A percentile compares a stretch with the other conserved stretches of the same genome.
Conservation (phyloP, 2,329 filamentous ascomycete genomes). For the Neurospora sp. region DNA sequence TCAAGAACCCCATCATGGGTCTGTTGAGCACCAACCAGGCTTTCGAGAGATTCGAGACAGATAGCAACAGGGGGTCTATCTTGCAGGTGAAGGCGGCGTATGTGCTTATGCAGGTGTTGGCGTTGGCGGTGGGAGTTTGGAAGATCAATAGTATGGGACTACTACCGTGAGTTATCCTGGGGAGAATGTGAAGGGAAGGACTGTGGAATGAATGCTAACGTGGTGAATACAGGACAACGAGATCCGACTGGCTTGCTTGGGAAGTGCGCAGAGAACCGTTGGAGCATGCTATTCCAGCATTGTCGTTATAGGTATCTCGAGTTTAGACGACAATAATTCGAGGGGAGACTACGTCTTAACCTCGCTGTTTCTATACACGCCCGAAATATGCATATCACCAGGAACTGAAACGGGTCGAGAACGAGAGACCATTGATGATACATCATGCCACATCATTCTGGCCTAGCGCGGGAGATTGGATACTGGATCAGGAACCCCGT, state of each 20-base stretch:
- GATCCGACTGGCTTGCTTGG: constrained; percentile 97
- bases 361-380: not conserved
- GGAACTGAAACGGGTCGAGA: not conserved
- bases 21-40: constrained; percentile 73
- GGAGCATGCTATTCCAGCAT: constrained; percentile 55
- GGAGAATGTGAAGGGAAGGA: not conserved
- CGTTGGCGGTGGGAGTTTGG: constrained; percentile 81
- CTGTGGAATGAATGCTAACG: constrained; percentile 19
- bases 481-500: no score
- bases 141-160: constrained; percentile 96
- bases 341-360: not conserved
- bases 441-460: not conserved
- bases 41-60: constrained; percentile 86
- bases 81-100: constrained; percentile 81
- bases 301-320: constrained; percentile 28
- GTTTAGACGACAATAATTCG: not conserved
- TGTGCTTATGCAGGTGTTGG: constrained; percentile 74
- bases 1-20: constrained; percentile 89
- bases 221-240: constrained; percentile 59
- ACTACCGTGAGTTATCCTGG: constrained; percentile 58
- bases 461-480: no score
- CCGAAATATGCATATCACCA: not conserved
- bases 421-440: not conserved
- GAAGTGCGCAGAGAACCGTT: constrained; percentile 63
- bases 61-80: constrained; percentile 63